Evolutionary conservation across 495 filamentous ascomycete genomes (phyloP).

Genomic region (Cenococcum geophilum): DNA sequence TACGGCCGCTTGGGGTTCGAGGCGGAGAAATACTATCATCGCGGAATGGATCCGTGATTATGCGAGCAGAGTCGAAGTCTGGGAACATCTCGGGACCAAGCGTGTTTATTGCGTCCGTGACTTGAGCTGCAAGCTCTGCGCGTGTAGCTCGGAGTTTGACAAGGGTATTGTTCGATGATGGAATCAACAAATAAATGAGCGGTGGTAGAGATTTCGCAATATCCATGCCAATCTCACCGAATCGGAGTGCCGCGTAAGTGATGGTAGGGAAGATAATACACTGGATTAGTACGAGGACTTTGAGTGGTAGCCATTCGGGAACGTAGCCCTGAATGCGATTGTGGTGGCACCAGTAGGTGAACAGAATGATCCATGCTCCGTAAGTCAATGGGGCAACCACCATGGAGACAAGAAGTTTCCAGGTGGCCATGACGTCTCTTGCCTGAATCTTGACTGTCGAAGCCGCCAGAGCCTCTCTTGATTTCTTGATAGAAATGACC

Average conservation of each 20-base stretch:
- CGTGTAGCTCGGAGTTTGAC: slow-evolving; percentile 69
- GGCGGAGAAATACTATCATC: slow-evolving; percentile 30
- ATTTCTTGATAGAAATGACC: slow-evolving; percentile 83
- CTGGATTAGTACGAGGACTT: slow-evolving; percentile 64
- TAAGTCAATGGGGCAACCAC: slow-evolving; percentile 84
- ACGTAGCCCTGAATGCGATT: slow-evolving; percentile 75
- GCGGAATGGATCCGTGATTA: slow-evolving; percentile 60
- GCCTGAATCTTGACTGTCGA: slow-evolving; percentile 93
- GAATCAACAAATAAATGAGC: slow-evolving; percentile 80
- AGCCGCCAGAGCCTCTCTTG: slow-evolving; percentile 79
- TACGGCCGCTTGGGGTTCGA: slow-evolving; percentile 8
- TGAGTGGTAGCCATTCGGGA: slow-evolving; percentile 74
- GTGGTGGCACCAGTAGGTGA: slow-evolving; percentile 71
- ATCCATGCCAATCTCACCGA: slow-evolving; percentile 97
- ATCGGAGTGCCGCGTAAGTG: slow-evolving; percentile 89
- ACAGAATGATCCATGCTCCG: slow-evolving; percentile 64
- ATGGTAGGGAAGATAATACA: slow-evolving; percentile 75
- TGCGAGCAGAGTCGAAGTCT: slow-evolving; percentile 81
- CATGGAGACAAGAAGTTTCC: slow-evolving; percentile 92
- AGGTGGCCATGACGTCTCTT: slow-evolving; percentile 93
- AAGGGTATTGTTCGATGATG: slow-evolving; percentile 75
- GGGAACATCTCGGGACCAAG: slow-evolving; percentile 95
- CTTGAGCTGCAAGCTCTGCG: slow-evolving; percentile 66
- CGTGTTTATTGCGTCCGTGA: slow-evolving; percentile 88
- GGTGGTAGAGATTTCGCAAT: slow-evolving; percentile 92